These are phyloP conservation scores for Aureobasidium namibiae DNA, from an alignment of 2,329 filamentous ascomycete species.

Conservation along the genomic window DNA sequence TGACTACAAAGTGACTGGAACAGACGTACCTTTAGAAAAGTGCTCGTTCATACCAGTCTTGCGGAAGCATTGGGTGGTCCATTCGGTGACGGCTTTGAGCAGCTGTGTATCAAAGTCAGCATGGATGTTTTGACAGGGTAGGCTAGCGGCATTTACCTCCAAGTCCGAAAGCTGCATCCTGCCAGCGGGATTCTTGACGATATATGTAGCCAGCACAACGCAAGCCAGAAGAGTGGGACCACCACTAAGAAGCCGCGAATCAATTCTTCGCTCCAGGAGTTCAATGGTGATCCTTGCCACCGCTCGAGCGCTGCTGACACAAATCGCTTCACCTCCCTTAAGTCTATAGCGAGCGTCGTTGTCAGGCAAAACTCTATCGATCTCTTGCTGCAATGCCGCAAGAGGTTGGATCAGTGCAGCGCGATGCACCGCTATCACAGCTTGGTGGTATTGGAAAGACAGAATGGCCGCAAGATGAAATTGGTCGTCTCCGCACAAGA, in stretches of 20 bases:
- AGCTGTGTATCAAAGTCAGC: neutral
- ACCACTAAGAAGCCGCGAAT: neutral
- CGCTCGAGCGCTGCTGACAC: conserved; percentile 5
- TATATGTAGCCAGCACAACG: conserved; percentile 4
- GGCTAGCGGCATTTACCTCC: neutral
- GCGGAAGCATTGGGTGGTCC: neutral
- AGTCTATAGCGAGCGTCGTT: conserved; percentile 4
- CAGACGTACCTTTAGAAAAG: neutral
- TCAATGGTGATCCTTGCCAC: conserved; percentile 2
- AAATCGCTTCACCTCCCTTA: conserved; percentile 3
- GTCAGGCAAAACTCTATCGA: neutral
- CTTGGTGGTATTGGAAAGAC: conserved; percentile 11
- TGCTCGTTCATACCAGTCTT: conserved; percentile 7
- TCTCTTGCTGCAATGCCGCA: conserved; percentile 2
- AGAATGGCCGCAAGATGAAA: neutral
- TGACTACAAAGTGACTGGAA: too few species aligned
- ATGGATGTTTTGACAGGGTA: too few species aligned
- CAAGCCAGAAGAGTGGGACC: neutral
- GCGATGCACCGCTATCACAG: conserved; percentile 6
- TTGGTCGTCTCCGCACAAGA: neutral
- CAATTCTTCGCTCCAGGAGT: neutral
- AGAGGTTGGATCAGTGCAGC: conserved; percentile 1
- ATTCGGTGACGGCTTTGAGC: neutral
- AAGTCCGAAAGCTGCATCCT: conserved; percentile 9
- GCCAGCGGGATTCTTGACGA: conserved; percentile 2